Conservation (phyloP, 1,284 basidiomycete genomes). For the Tilletia caries region DNA sequence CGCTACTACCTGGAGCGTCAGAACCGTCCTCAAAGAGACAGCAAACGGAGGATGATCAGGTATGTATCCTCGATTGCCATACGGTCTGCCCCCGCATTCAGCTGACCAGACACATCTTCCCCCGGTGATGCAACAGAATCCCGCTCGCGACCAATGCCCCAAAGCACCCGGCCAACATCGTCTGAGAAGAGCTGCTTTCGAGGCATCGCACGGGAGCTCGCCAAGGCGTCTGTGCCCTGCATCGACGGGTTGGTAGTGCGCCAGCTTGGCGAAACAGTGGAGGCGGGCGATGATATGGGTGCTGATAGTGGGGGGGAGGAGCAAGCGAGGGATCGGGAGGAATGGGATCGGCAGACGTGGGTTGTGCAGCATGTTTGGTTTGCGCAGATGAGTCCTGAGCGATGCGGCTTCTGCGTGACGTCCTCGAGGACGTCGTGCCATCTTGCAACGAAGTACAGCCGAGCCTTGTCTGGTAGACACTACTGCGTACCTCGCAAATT, state of each 20-base stretch:
- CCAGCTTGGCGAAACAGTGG: slow-evolving; percentile 59
- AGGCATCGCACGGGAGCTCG: slow-evolving; percentile 79
- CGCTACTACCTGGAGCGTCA: slow-evolving; percentile 19
- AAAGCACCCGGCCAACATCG: background rate
- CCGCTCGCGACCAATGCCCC: no score
- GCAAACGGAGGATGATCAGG: background rate
- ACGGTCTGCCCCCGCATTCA: no score
- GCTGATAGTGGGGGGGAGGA: no score
- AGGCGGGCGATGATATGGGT: background rate
- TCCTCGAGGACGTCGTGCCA: background rate
- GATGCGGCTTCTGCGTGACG: slow-evolving; percentile 12
- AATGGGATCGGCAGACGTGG: slow-evolving; percentile 22
- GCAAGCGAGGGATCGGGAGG: slow-evolving; percentile 14
- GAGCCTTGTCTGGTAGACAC: background rate
- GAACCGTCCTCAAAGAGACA: background rate
- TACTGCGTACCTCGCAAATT: background rate
- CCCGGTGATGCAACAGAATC: no score
- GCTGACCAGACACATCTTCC: no score
- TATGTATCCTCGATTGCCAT: background rate
- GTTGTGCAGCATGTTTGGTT: slow-evolving; percentile 42
- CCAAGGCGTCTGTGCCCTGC: slow-evolving; percentile 58
- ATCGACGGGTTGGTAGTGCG: slow-evolving; percentile 84
- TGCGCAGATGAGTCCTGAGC: slow-evolving; percentile 27
- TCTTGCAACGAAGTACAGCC: background rate
- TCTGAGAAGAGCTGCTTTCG: slow-evolving; percentile 78